Base-by-base conservation (phyloP, 345 rosid species). In the Linum tenue region DNA sequence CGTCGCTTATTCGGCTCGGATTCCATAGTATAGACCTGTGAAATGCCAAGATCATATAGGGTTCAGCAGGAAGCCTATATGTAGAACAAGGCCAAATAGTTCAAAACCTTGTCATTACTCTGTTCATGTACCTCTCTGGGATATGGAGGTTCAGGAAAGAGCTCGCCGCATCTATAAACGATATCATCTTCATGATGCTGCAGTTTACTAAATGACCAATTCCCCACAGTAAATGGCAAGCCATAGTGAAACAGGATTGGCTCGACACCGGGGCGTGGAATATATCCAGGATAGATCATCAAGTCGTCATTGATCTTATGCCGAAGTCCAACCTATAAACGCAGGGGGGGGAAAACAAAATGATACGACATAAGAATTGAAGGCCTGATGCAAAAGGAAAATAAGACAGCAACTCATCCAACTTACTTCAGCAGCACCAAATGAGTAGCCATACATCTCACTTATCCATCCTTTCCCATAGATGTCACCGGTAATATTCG, bases 371-470 rank as follows among this genome's bases (percentile, higher is more conserved):
- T 7, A 39, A 60, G 37, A 57, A 69, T 51, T 44, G 16, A 9
- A 42, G 11, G 37, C 37, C 22, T 17, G 22, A 31, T n/a, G 59
- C 14, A n/a, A 16, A 11, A 16, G 17, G 60, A 57, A n/a, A 53
- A 42, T 37, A 56, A 64, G 10, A 43, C 63, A 73, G 15, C 59
- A 65, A 77, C 12, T 22, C 57, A 39, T 73, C 31, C 17, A 65
- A 65, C 79, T 65, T 69, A 94, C 99, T 70, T 94, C 91, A 37
- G 99, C 97, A 8, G 99, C 99, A 73, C 99, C 99, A 75, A 94
- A 94, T 50, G 99, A 90, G 83, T 94, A 94, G 76, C 99, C 99
- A 78, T 91, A 90, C 97, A 94, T 94, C 85, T 94, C 99, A 73
- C 97, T 94, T 64, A 94, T 94, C 97, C 97, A 94, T 67, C 99